These are phyloP conservation scores for Penicillium goetzii DNA, from an alignment of 495 filamentous ascomycete species.

Conservation along the genomic window DNA sequence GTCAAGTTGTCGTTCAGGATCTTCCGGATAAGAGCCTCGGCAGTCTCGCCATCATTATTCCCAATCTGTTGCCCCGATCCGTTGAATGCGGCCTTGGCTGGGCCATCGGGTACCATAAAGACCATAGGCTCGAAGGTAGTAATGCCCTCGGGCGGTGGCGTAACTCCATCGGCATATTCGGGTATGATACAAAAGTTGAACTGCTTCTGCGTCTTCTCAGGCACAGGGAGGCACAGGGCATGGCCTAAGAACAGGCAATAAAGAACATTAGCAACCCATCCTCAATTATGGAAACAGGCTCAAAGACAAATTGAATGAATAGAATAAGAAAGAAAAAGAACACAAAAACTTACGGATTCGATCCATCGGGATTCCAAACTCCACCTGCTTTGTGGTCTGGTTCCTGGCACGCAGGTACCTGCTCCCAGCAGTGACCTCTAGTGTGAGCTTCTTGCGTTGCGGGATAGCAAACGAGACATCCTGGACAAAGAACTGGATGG, in stretches of 20 bases:
- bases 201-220: conserved; percentile 86
- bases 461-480: conserved; percentile 80
- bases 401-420: conserved; percentile 69
- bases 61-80: conserved; percentile 43
- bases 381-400: conserved; percentile 63
- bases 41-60: conserved; percentile 60
- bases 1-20: conserved; percentile 64
- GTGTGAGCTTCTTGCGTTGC: conserved; percentile 86
- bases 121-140: conserved; percentile 69
- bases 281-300: neutral
- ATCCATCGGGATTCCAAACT: conserved; percentile 69
- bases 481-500: conserved; percentile 58
- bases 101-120: conserved; percentile 77
- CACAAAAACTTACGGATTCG: conserved; percentile 68
- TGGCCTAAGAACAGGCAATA: conserved; percentile 57
- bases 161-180: conserved; percentile 59
- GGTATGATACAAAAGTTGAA: conserved; percentile 90
- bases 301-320: neutral
- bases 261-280: conserved; percentile 5
- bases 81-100: conserved; percentile 61
- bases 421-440: conserved; percentile 66
- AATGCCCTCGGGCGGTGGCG: conserved; percentile 39
- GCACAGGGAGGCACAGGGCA: conserved; percentile 80
- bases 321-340: neutral
- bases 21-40: conserved; percentile 63